A percentile compares a stretch with the other conserved stretches of the same genome.
Conservation (phyloP, 345 rosid species). For the Euclidium syriacum region DNA sequence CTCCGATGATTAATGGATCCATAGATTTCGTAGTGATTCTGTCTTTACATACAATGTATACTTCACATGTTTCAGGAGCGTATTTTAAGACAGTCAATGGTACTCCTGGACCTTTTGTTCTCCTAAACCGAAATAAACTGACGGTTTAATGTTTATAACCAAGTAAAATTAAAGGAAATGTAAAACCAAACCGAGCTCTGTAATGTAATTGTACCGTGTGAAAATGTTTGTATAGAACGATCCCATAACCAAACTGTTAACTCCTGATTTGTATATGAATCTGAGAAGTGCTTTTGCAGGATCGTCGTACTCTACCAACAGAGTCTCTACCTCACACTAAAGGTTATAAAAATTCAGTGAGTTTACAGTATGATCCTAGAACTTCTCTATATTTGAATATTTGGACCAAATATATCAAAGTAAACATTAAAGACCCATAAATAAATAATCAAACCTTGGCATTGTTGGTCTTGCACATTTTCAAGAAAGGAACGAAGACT, state of each 20-base stretch:
- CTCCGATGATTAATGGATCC: conserved; percentile 22
- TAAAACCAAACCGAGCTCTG: background rate
- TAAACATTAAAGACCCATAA: background rate
- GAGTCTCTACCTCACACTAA: conserved; percentile 52
- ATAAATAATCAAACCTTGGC: conserved; percentile 16
- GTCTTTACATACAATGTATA: conserved; percentile 46
- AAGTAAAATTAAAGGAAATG: background rate
- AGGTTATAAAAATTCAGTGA: background rate
- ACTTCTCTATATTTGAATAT: background rate
- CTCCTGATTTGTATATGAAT: conserved; percentile 43
- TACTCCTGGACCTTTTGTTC: conserved; percentile 45
- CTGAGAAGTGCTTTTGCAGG: conserved; percentile 60
- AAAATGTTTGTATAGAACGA: conserved; percentile 48
- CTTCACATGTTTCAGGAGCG: conserved; percentile 50
- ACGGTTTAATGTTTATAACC: background rate
- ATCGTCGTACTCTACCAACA: conserved; percentile 62
- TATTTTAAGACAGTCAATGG: conserved; percentile 48
- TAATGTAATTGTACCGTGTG: conserved; percentile 35
- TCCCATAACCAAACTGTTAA: conserved; percentile 63
- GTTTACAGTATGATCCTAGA: background rate
- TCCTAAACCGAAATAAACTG: conserved; percentile 38
- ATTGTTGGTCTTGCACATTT: conserved; percentile 46
- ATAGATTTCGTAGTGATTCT: conserved; percentile 46
- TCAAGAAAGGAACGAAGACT: conserved; percentile 51
- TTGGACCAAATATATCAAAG: background rate